Evolutionary conservation across 192 early-diverging fungal species (phyloP).

Genomic region (Umbelopsis sp.): DNA sequence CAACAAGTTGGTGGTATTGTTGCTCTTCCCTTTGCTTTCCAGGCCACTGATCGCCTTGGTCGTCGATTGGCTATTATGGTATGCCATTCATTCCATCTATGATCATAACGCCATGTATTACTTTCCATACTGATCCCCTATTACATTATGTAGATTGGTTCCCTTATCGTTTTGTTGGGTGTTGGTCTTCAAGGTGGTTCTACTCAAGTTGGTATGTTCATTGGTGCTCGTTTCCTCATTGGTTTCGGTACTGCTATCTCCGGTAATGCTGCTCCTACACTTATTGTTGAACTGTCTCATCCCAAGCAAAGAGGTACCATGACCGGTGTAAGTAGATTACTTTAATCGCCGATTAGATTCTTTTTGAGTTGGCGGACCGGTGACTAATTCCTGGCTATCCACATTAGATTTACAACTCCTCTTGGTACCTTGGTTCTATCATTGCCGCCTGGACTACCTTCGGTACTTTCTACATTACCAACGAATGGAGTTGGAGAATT

Average conservation of each 20-base stretch:
- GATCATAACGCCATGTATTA: no score
- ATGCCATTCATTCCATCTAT: neutral
- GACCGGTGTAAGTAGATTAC: neutral
- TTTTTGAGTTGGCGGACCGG: slow-evolving; percentile 52
- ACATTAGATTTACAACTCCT: slow-evolving; percentile 11
- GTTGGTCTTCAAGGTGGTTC: slow-evolving; percentile 7
- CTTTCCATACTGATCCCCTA: neutral
- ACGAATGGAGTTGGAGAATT: slow-evolving; percentile 13
- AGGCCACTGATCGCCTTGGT: slow-evolving; percentile 6
- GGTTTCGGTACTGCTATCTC: slow-evolving; percentile 12
- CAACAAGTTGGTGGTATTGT: slow-evolving; percentile 12
- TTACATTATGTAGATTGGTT: neutral
- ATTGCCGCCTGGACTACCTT: slow-evolving; percentile 12
- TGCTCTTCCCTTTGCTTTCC: neutral
- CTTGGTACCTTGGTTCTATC: slow-evolving; percentile 13
- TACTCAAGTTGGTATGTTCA: neutral
- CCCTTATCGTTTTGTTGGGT: slow-evolving; percentile 4
- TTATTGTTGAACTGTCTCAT: slow-evolving; percentile 1
- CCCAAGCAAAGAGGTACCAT: slow-evolving; percentile 12
- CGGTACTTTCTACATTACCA: slow-evolving; percentile 12
- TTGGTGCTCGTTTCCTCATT: slow-evolving; percentile 9
- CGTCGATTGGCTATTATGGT: slow-evolving; percentile 7
- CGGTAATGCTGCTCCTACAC: neutral
- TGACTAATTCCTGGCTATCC: slow-evolving; percentile 67
- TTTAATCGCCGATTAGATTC: neutral